Evolutionary conservation across 2,329 filamentous ascomycete species (phyloP).

Genomic region (Didymella glomerata): DNA sequence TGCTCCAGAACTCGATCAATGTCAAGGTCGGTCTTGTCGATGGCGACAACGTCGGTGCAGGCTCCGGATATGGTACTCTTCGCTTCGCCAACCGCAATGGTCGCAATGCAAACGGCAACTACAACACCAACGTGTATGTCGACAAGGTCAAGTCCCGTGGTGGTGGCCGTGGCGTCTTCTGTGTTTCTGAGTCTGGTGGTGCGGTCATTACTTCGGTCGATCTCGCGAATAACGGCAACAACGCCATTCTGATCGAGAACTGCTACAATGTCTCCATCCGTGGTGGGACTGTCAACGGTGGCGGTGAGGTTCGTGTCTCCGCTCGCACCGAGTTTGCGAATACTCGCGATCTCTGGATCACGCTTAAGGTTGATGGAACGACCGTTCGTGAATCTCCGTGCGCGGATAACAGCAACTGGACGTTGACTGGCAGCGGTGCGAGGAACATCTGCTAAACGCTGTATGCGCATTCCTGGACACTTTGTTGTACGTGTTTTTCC

Average conservation of each 20-base stretch:
- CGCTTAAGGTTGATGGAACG: constrained; percentile 59
- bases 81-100: constrained; percentile 67
- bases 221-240: constrained; percentile 63
- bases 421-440: constrained; percentile 56
- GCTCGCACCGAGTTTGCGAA: constrained; percentile 64
- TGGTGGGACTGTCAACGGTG: constrained; percentile 62
- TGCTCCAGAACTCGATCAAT: constrained; percentile 64
- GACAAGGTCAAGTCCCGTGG: constrained; percentile 64
- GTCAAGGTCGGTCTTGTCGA: constrained; percentile 64
- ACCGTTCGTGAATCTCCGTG: constrained; percentile 64
- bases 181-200: constrained; percentile 65
- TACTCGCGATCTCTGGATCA: constrained; percentile 61
- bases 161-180: constrained; percentile 66
- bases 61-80: constrained; percentile 65
- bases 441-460: constrained; percentile 33
- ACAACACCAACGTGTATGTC: constrained; percentile 62
- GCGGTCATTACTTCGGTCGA: constrained; percentile 61
- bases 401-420: constrained; percentile 60
- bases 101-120: constrained; percentile 57
- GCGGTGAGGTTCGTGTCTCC: constrained; percentile 64
- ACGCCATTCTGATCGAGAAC: constrained; percentile 67
- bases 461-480: too few relatives aligned
- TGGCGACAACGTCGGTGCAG: constrained; percentile 62
- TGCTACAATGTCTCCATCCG: constrained; percentile 64
- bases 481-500: too few relatives aligned